Conservation (phyloP, 306 rosid species). For the Quercus gilva region DNA sequence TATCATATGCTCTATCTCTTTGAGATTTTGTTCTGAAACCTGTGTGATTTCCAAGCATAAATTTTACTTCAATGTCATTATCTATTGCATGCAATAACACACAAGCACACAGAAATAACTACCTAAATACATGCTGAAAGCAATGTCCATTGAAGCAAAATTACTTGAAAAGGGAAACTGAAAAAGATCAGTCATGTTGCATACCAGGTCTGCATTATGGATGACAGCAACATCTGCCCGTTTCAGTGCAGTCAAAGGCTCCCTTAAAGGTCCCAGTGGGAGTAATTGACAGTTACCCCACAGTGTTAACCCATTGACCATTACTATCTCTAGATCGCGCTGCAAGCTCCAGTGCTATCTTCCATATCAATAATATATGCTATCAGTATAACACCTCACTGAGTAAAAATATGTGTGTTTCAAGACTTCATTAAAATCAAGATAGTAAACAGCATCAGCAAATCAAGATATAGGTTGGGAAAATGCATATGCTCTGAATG, state of each 20-base stretch:
- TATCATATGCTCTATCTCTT: conserved; percentile 44
- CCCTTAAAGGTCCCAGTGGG: conserved; percentile 95
- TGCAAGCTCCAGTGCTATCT: conserved; percentile 87
- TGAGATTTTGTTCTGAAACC: conserved; percentile 58
- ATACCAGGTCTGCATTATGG: conserved; percentile 86
- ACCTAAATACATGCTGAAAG: not conserved
- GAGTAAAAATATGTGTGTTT: not conserved
- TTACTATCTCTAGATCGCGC: conserved; percentile 77
- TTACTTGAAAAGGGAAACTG: not conserved
- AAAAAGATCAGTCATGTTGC: not conserved
- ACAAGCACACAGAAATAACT: conserved; percentile 2
- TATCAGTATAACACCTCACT: conserved; percentile 12
- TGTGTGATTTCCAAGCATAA: conserved; percentile 35
- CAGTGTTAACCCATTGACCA: conserved; percentile 78
- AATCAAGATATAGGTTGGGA: conserved; percentile 5
- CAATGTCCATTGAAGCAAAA: not conserved
- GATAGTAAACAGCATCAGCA: conserved; percentile 12
- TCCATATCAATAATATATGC: conserved; percentile 32
- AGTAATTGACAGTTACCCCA: conserved; percentile 69
- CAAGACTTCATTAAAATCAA: not conserved
- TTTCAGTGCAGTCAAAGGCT: conserved; percentile 63
- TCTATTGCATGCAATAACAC: not conserved
- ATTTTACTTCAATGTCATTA: conserved; percentile 12
- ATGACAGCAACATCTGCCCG: conserved; percentile 71
- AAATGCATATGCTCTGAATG: not conserved